Base-by-base conservation (phyloP, 805 yeast genomes). In the Barnettozyma sp. region DNA sequence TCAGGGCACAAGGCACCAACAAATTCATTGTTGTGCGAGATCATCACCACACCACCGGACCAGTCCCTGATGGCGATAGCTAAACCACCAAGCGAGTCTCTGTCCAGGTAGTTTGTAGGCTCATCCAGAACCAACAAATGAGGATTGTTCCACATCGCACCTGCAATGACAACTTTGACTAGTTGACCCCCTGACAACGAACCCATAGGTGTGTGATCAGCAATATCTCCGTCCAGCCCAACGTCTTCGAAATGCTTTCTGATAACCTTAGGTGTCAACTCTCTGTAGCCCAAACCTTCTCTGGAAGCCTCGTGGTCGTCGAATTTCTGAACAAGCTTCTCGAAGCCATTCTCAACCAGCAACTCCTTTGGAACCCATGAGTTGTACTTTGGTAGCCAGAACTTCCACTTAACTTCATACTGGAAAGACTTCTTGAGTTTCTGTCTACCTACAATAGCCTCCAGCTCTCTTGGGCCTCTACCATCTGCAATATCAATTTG, bases 131-230 rank as follows among this genome's bases (percentile, higher is more conserved):
- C 98, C 45, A 90, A 73, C 62, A 90, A 74, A 62, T 90, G 98
- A 14, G 98, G 98, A 59, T 90, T 92, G 66, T 92, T 90, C 98
- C 98, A 90, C 92, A 90, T 90, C 46, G 97, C 97, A 65, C 97
- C 98, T 11, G 97, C 97, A 67, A 90, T 90, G 42, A 90, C 98
- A 45, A 90, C 97, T 65, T 90, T 90, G 42, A 90, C 98, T 59
- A 90, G 73, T 68, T 90, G 98, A 54, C 98, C 98, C 59, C 98
- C 98, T 18, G 97, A 87, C 45, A 90, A 70, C 6, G 95, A 85
- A 17, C 97, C 97, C 74, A 90, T 68, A 36, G 96, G 96, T 14
- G 97, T 90, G 62, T 90, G 97, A 62, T 92, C 96, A 25, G 97
- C 97, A 65, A 90, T 88, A 55, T 90, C 98, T 49, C 97, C 94